Evolutionary conservation across 345 rosid species (phyloP), one percentile per base, ranked within the genome.

Genomic region (Eucalyptus lansdowneana): DNA sequence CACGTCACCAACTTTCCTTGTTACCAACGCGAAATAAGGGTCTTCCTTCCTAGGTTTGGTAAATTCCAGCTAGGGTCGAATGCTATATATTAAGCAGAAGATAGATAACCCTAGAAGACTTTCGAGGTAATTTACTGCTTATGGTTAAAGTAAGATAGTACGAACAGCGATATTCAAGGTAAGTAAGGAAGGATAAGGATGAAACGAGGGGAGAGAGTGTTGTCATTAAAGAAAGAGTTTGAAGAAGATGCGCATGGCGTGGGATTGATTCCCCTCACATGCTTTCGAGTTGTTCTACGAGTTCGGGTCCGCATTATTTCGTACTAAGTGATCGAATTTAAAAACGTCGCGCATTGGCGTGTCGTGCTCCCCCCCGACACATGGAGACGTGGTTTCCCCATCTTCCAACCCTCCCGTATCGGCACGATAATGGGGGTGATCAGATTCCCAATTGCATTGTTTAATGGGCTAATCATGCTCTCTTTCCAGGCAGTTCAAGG

Each of bases 341-440:
- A 11, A 21, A 76, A 76, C 85, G 85, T 76, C 25, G 85, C 24
- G 27, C 47, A 37, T 76, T 14, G 27, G 86, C 24, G 22, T 94
- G 96, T 89, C 93, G 91, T 94, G 91, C 90, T 92, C 87, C 90
- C 94, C 94, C 89, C 97, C 95, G 93, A 94, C 96, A 94, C 87
- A 80, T 85, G 69, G 88, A 91, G 25, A 89, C 50, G 88, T 91
- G 91, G 97, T 90, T 67, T 94, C 92, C 97, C 94, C 92, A 89
- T 91, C 91, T 90, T 91, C 94, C 94, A 92, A 93, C 97, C 92
- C 87, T 86, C 31, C 89, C 37, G 89, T 49, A 29, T 40, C 65
- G 76, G 40, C 56, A 44, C 22, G 88, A 29, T 76, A 76, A 76
- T 40, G 47, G 62, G 62, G 62, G 85, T 22, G 85, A 76, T 76